Evolutionary conservation across 2,329 filamentous ascomycete species (phyloP).

Genomic region (Xylariaceae sp.): DNA sequence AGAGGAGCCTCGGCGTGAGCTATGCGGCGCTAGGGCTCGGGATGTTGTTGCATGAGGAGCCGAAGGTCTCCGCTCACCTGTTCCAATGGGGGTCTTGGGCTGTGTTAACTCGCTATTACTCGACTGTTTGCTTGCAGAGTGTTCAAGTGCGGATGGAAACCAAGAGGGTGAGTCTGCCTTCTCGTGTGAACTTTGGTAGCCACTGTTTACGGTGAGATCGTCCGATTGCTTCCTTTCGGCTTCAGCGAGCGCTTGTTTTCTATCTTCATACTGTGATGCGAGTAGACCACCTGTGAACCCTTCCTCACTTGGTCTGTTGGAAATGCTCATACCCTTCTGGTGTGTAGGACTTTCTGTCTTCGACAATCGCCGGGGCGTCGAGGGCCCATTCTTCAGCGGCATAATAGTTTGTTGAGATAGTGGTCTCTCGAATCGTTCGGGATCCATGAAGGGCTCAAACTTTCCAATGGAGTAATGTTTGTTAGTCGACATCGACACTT

Average conservation of each 20-base stretch:
- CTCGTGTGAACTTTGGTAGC: background rate
- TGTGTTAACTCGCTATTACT: conserved; percentile 10
- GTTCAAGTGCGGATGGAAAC: conserved; percentile 39
- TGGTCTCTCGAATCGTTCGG: conserved; percentile 55
- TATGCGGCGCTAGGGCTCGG: conserved; percentile 11
- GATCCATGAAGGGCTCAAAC: conserved; percentile 66
- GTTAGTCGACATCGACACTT: conserved; percentile 43
- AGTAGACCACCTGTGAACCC: conserved; percentile 55
- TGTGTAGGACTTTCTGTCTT: conserved; percentile 23
- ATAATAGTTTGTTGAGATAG: conserved; percentile 37
- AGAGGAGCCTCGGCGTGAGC: conserved; percentile 9
- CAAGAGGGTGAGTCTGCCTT: conserved; percentile 30
- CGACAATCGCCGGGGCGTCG: conserved; percentile 15
- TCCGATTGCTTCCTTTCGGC: too few species aligned
- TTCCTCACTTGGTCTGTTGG: conserved; percentile 31
- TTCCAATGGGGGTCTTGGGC: conserved; percentile 23
- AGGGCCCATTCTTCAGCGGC: conserved; percentile 23
- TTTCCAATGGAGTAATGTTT: conserved; percentile 63
- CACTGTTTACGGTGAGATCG: too few species aligned
- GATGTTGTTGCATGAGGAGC: conserved; percentile 21
- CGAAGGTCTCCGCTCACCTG: conserved; percentile 15
- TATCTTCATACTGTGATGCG: conserved; percentile 47
- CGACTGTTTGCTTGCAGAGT: conserved; percentile 24
- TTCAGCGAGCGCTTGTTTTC: conserved; percentile 37
- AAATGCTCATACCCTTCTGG: conserved; percentile 28